These are phyloP conservation scores for Puccinia horiana DNA, from an alignment of 1,284 basidiomycete genomes.

Conservation along the genomic window DNA sequence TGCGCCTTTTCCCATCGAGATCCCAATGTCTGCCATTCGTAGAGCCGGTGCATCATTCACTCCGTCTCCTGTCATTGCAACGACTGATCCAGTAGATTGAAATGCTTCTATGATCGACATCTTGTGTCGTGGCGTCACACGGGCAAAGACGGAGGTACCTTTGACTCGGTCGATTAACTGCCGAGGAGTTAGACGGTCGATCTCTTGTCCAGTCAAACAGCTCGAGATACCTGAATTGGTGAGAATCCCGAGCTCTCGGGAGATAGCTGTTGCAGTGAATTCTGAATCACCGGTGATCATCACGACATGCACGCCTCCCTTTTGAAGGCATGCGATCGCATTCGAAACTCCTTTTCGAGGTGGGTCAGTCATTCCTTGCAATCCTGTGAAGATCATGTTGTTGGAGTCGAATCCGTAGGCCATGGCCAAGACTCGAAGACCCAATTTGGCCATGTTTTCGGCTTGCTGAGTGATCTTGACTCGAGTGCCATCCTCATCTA, in stretches of 20 bases:
- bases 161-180: slow-evolving; percentile 83
- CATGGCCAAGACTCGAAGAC: slow-evolving; percentile 84
- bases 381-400: slow-evolving; percentile 82
- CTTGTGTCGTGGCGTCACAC: slow-evolving; percentile 94
- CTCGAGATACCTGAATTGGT: slow-evolving; percentile 60
- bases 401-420: slow-evolving; percentile 69
- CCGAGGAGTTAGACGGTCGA: slow-evolving; percentile 76
- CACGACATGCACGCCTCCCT: slow-evolving; percentile 86
- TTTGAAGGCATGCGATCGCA: slow-evolving; percentile 75
- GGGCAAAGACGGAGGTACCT: slow-evolving; percentile 79
- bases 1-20: slow-evolving; percentile 94
- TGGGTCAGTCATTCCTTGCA: slow-evolving; percentile 93
- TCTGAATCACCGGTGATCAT: slow-evolving; percentile 98
- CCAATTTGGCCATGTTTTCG: slow-evolving; percentile 70
- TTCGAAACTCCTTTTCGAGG: slow-evolving; percentile 89
- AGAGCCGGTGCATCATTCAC: slow-evolving; percentile 96
- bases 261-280: slow-evolving; percentile 85
- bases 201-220: slow-evolving; percentile 78
- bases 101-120: slow-evolving; percentile 94
- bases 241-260: slow-evolving; percentile 79
- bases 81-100: slow-evolving; percentile 81
- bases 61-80: slow-evolving; percentile 97
- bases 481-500: slow-evolving; percentile 69
- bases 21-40: slow-evolving; percentile 96
- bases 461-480: slow-evolving; percentile 72